phyloP scores from a whole-genome alignment of 73 alveolate species.

The Tetrahymena borealis region DNA sequence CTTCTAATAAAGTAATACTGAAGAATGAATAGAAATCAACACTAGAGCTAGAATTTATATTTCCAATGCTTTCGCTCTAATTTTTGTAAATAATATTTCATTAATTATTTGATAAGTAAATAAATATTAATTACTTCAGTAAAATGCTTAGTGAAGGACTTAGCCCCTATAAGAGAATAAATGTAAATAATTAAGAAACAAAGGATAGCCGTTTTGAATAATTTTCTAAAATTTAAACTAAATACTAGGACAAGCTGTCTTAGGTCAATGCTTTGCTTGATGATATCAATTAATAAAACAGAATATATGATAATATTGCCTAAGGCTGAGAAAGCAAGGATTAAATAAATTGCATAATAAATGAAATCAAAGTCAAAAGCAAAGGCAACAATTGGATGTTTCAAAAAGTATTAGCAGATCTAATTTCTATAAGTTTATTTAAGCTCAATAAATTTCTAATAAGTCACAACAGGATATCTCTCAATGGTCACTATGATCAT shows the following conservation, averaged over 20 bases:
- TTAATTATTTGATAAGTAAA: neutral
- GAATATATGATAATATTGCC: neutral
- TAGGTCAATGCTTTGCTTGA: constrained; percentile 13
- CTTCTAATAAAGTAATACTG: constrained; percentile 59
- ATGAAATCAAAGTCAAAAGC: neutral
- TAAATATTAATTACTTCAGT: neutral
- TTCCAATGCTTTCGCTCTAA: neutral
- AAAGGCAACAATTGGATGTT: neutral
- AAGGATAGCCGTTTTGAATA: constrained; percentile 22
- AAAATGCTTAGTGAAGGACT: neutral
- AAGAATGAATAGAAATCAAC: constrained; percentile 58
- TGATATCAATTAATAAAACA: constrained; percentile 37
- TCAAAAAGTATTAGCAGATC: neutral
- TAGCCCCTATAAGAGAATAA: constrained; percentile 8
- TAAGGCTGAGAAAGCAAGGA: neutral
- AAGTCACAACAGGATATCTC: constrained; percentile 12
- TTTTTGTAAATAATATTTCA: neutral
- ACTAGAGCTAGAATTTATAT: constrained; percentile 38
- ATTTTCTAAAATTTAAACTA: constrained; percentile 13
- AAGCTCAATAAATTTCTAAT: neutral
- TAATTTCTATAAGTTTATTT: neutral
- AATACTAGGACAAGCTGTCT: constrained; percentile 16
- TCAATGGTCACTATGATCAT: neutral
- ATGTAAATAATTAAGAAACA: constrained; percentile 30
- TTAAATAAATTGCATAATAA: neutral